These are phyloP conservation scores for Andrographis paniculata DNA, from an alignment of 305 asterid species.

Conservation along the genomic window DNA sequence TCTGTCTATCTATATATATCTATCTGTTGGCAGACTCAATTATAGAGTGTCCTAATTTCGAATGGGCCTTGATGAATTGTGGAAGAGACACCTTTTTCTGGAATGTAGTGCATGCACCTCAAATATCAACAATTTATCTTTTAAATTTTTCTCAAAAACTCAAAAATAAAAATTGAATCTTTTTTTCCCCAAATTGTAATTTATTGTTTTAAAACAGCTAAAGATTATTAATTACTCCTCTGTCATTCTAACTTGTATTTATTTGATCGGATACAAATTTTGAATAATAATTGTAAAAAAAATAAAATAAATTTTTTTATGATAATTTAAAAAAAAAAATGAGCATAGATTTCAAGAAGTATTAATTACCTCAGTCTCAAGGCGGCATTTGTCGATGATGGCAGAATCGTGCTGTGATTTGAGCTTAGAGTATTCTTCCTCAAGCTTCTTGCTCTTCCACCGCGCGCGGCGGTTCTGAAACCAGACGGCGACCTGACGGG, in stretches of 20 bases:
- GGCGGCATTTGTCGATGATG: conserved; percentile 51
- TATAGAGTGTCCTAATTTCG: not conserved
- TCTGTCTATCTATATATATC: too few species aligned
- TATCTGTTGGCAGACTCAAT: not conserved
- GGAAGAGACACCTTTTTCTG: not conserved
- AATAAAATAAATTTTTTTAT: too few species aligned
- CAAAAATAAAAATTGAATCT: too few species aligned
- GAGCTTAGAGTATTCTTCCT: conserved; percentile 39
- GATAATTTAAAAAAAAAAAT: not conserved
- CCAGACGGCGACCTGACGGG: conserved; percentile 52
- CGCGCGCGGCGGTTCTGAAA: conserved; percentile 46
- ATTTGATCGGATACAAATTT: too few species aligned
- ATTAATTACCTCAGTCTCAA: conserved; percentile 46
- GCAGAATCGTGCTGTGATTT: conserved; percentile 34
- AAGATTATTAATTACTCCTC: too few species aligned
- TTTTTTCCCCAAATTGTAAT: too few species aligned
- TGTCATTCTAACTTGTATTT: too few species aligned
- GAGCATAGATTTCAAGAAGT: too few species aligned
- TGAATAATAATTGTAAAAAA: too few species aligned
- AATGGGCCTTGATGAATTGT: not conserved
- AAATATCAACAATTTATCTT: not conserved
- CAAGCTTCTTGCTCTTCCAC: conserved; percentile 45
- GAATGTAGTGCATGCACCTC: not conserved
- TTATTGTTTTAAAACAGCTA: too few species aligned
- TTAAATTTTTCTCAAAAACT: too few species aligned